Base-by-base conservation (phyloP, 73 alveolate species). In the Stentor roeselii region DNA sequence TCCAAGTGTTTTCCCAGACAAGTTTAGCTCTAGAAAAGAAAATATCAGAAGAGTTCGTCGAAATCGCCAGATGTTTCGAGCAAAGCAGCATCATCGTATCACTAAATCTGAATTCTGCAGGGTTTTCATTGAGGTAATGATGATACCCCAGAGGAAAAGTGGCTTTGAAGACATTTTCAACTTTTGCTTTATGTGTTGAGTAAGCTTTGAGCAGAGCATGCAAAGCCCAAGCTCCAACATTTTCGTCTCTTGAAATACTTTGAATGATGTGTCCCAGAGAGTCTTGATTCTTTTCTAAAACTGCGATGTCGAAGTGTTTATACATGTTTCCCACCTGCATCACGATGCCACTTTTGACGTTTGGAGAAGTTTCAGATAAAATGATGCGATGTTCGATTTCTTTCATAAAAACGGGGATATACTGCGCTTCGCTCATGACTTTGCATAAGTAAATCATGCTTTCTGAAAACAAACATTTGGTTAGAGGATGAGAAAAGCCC, bases 391-490 rank as follows among this genome's bases (percentile, higher is more conserved):
- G 80, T 32, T 67, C 80, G 80, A 67, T 32, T 67, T 67, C 80
- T 34, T 67, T 67, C 41, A 67, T 67, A 32, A 67, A 67, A n/a
- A 67, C 80, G 21, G 80, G 80, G 80, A 67, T 67, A 21, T 67
- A 32, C 34, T 67, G 80, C 27, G 80, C 42, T 27, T 67, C 80
- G 0, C 41, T 40, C 80, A 67, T 67, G 34, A 67, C 80, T 2
- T 67, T 67, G 80, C 80, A 67, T 67, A 67, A 32, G 37, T 67
- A 67, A 67, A 67, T 67, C 80, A 67, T 67, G 2, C 80, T 40
- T 67, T 67, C 80, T 27, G 80, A 36, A 2, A 21, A 67, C 1
- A 67, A 21, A 21, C 80, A 32, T 2, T 67, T 67, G 21, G 34
- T 40, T 21, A 67, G 41, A 1, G n/a, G 80, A 32, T 67, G 80